Evolutionary conservation across 1,284 basidiomycete genomes (phyloP), one percentile per base, ranked within the genome.

Genomic region (Heterobasidion irregulare): DNA sequence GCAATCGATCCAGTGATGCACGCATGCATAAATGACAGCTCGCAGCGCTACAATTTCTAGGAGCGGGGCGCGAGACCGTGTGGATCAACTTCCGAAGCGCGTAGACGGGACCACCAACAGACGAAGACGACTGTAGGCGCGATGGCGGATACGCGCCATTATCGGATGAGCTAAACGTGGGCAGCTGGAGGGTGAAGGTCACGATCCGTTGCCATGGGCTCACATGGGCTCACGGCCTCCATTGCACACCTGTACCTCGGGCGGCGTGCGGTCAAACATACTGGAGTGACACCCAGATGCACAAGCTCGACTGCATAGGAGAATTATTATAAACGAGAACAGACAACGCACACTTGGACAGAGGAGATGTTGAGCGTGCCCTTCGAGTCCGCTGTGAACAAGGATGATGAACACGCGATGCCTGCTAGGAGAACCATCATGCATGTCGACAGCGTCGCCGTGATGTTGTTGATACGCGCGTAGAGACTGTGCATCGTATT

Each of bases 391-490:
- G 81, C 75, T 8, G 75, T 77, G 64, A 90, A 83, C 43, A 89
- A 53, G 58, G 87, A 78, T 9, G 82, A 83, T 6, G 87, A 84
- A 2, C 92, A 66, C 0, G 93, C 82, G 53, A 94, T 79, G 53
- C 83, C 79, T 0, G 75, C 82, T 38, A 94, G 75, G n/a, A 95
- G 74, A 0, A 75, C 78, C 79, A 93, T 86, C 58, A 87, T 68
- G 63, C 87, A 90, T n/a, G 86, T 84, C 6, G 91, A 89, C 56
- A 90, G 74, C 53, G 89, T 74, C 6, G 86, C 84, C 18, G 85
- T 86, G 62, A 83, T 67, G 68, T 86, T 88, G 71, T 88, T 92
- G 63, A 87, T 67, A 57, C 89, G 76, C 43, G 86, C 74, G 61
- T 83, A 79, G 49, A 83, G 69, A 61, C 75, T 86, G 60, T 89